Evolutionary conservation across 2,329 filamentous ascomycete genomes (phyloP).

Genomic region (Aspergillus fijiensis): DNA sequence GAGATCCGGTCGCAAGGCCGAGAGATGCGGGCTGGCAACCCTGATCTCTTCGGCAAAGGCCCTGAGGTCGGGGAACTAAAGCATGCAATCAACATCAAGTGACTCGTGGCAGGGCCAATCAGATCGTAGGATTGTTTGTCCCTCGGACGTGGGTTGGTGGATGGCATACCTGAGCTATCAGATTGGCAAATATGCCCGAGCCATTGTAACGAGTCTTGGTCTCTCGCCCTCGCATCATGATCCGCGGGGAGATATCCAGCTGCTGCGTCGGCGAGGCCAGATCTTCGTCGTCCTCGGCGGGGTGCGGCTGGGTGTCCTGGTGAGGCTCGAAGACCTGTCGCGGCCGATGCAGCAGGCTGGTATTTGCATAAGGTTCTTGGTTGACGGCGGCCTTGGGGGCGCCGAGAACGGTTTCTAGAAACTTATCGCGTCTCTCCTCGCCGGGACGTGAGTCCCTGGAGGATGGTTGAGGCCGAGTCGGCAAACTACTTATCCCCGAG

Average conservation of each 20-base stretch:
- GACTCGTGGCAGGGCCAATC: not conserved
- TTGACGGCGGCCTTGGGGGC: constrained; percentile 35
- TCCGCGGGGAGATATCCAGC: constrained; percentile 33
- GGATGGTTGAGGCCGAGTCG: constrained; percentile 25
- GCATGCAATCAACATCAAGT: constrained; percentile 12
- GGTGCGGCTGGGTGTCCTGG: constrained; percentile 12
- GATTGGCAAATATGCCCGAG: constrained; percentile 40
- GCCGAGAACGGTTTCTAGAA: constrained; percentile 37
- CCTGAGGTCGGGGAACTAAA: constrained; percentile 40
- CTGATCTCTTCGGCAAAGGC: constrained; percentile 40
- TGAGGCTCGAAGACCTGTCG: constrained; percentile 15
- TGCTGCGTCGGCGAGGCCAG: constrained; percentile 32
- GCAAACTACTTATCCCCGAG: constrained; percentile 30
- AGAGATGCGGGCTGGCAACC: constrained; percentile 36
- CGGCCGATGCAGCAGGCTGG: constrained; percentile 30
- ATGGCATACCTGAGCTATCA: constrained; percentile 38
- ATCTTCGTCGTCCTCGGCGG: constrained; percentile 20
- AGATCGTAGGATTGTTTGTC: not conserved
- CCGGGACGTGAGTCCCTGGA: constrained; percentile 12
- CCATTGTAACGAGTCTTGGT: constrained; percentile 44
- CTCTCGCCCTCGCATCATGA: constrained; percentile 40
- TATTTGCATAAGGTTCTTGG: constrained; percentile 31
- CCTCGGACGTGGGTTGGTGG: not conserved
- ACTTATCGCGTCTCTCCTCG: constrained; percentile 31
- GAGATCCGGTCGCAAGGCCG: constrained; percentile 35